Evolutionary conservation across 1,139 yeast species (phyloP), one percentile per base, ranked within the genome.

Genomic region (Taphrina deformans): DNA sequence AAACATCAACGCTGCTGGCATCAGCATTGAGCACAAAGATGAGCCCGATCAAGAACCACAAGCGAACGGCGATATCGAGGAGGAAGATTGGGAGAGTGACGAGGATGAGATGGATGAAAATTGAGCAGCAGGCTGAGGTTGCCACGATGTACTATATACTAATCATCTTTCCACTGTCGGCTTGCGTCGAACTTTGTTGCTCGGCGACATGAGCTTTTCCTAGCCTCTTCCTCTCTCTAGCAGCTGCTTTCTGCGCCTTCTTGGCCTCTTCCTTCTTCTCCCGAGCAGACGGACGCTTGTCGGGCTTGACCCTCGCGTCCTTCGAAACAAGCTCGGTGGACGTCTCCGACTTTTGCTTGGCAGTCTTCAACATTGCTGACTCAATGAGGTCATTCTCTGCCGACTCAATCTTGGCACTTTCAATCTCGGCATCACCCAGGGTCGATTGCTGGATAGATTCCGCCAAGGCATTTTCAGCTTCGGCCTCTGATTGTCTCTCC

Each of bases 401-500:
- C 41, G 10, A 2, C 33, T 29, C 41, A n/a, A 31, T 2, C 21
- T 33, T 12, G 16, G 29, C 45, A 33, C 31, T 33, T n/a, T 23
- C 24, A 18, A 48, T 16, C 38, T 29, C 48, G 14, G 48, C 27
- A 21, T 44, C 48, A 27, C n/a, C 48, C 4, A 44, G 27, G 10
- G 27, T 12, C 31, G 60, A 38, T 21, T 18, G 23, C 58, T 27
- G 16, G 7, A 38, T 16, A 16, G 27, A 14, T 24, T 40, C 48
- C 6, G 24, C 48, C 24, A 21, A 7, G 4, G 10, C 48, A 23
- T 9, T 44, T 6, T 44, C 67, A 26, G 45, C 60, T n/a, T 63
- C 69, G 26, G 26, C 50, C 7, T 40, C 62, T 27, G 18, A 35
- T 29, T 52, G 68, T 51, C 68, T 67, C 52, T 69, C 69, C 48